These are phyloP conservation scores for Pseudogymnoascus sp. DNA, from an alignment of 2,329 filamentous ascomycete species.

Conservation along the genomic window DNA sequence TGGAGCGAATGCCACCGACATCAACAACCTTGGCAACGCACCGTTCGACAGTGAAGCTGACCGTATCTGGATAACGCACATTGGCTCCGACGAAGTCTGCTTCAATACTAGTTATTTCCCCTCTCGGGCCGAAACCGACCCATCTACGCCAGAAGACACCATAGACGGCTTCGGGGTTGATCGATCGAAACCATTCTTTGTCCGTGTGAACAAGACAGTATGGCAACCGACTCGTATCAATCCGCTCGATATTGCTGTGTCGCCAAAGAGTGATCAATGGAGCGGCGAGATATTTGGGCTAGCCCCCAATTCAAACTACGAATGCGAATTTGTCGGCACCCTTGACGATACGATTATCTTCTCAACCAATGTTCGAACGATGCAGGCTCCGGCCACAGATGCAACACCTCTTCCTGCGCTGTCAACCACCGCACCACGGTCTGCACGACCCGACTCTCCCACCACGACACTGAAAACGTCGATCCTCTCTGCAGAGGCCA, in stretches of 20 bases:
- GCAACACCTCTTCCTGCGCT: conserved; percentile 11
- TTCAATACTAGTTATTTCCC: conserved; percentile 65
- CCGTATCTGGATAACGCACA: conserved; percentile 74
- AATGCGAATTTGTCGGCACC: conserved; percentile 68
- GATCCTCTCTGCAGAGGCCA: conserved; percentile 62
- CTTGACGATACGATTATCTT: conserved; percentile 59
- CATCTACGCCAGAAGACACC: conserved; percentile 19
- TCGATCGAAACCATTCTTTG: conserved; percentile 66
- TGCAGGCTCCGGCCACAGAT: conserved; percentile 24
- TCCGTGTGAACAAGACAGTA: conserved; percentile 67
- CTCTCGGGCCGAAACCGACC: conserved; percentile 24
- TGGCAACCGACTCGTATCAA: conserved; percentile 73
- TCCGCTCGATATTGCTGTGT: conserved; percentile 29
- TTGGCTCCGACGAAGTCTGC: conserved; percentile 68
- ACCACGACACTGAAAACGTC: conserved; percentile 70
- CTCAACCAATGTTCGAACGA: conserved; percentile 53
- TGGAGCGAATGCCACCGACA: conserved; percentile 66
- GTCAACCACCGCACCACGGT: conserved; percentile 43
- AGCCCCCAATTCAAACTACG: conserved; percentile 66
- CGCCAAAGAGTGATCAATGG: conserved; percentile 49
- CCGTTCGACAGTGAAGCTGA: conserved; percentile 62
- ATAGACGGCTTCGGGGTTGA: conserved; percentile 43
- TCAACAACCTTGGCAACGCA: conserved; percentile 68
- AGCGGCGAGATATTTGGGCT: conserved; percentile 63
- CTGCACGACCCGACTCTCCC: conserved; percentile 65